phyloP scores from a whole-genome alignment of 2,329 filamentous ascomycete genomes.

The Claviceps purpurea region DNA sequence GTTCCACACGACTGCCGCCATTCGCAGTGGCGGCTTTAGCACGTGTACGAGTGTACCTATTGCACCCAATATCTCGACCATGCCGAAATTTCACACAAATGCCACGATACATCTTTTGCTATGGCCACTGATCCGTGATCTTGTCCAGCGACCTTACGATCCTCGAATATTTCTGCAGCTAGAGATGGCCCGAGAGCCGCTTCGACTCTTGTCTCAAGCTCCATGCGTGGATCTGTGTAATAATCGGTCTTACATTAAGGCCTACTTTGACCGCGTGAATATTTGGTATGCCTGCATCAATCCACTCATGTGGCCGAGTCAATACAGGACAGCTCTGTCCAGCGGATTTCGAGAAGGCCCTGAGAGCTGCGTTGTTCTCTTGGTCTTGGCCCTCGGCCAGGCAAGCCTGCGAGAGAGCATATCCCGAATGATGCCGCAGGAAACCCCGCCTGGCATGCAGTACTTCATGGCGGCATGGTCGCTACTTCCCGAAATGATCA shows the following conservation, averaged over 20 bases:
- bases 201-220: constrained; percentile 51
- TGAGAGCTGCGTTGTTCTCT: constrained; percentile 47
- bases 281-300: constrained; percentile 80
- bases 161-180: constrained; percentile 70
- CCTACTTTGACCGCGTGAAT: constrained; percentile 71
- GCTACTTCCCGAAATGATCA: no score
- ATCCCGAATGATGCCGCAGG: no score
- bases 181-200: constrained; percentile 66
- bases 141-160: constrained; percentile 66
- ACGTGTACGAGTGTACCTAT: no score
- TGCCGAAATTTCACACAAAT: constrained; percentile 76
- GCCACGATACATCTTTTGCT: constrained; percentile 66
- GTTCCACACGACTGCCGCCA: no score
- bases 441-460: no score
- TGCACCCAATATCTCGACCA: constrained; percentile 30
- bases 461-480: no score
- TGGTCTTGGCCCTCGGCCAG: no score
- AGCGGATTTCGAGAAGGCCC: constrained; percentile 66
- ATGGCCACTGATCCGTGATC: constrained; percentile 66
- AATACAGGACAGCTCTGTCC: constrained; percentile 62
- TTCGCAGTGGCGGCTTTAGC: no score
- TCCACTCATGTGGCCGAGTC: constrained; percentile 63
- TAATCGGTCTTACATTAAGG: constrained; percentile 59
- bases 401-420: no score
- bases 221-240: constrained; percentile 55